A percentile compares a stretch with the other conserved stretches of the same genome.
Evolutionary conservation across 2,329 filamentous ascomycete species (phyloP).

Genomic region (Penicillium occitanis): DNA sequence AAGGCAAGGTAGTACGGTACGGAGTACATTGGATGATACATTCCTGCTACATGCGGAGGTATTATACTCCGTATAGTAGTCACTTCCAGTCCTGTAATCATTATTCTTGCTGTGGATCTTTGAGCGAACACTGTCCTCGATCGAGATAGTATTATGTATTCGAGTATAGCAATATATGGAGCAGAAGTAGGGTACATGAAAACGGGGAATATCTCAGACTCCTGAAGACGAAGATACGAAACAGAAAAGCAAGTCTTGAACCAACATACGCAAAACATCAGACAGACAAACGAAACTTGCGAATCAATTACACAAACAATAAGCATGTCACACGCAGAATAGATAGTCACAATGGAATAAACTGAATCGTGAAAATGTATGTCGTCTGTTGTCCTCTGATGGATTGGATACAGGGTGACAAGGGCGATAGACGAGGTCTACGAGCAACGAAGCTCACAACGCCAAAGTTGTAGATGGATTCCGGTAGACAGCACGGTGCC

Average conservation of each 20-base stretch:
- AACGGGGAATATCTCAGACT: constrained; percentile 29
- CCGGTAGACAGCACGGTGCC: neutral
- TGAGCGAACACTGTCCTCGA: neutral
- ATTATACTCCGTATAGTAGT: neutral
- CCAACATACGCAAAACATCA: constrained; percentile 20
- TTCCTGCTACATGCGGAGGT: constrained; percentile 1
- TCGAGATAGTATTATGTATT: constrained; percentile 14
- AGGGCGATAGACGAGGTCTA: neutral
- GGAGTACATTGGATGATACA: neutral
- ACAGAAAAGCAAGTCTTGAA: constrained; percentile 20
- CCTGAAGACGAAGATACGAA: constrained; percentile 23
- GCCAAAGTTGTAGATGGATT: neutral
- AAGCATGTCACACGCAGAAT: neutral
- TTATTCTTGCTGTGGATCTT: neutral
- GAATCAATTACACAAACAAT: neutral
- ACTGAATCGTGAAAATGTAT: neutral
- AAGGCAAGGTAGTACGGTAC: neutral
- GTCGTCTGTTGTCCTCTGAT: neutral
- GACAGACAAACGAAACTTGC: constrained; percentile 14
- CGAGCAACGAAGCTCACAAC: neutral
- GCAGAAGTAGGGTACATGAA: constrained; percentile 19
- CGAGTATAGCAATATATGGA: constrained; percentile 13
- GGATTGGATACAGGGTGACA: neutral
- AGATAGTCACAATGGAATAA: neutral
- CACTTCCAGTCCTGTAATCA: neutral